A percentile compares a stretch with the other conserved stretches of the same genome.
Conservation (phyloP, 2,329 filamentous ascomycete species). For the Sporothrix sp. region DNA sequence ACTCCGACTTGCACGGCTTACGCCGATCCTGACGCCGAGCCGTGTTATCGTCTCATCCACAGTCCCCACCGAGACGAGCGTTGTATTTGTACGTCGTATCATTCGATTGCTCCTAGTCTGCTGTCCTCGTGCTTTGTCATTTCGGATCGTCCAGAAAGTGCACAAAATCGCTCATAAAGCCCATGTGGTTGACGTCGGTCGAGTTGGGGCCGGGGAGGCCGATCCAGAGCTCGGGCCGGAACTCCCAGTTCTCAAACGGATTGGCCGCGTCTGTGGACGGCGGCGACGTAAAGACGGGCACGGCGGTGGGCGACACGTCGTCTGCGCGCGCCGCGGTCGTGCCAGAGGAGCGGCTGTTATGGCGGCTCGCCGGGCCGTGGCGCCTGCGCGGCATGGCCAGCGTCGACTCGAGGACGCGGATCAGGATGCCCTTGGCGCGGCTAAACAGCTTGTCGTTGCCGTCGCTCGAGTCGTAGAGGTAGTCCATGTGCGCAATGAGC, state of each 20-base stretch:
- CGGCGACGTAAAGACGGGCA: background rate
- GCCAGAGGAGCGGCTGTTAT: no score
- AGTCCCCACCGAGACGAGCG: background rate
- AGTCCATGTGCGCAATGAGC: slow-evolving; percentile 10
- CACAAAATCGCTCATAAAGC: slow-evolving; percentile 4
- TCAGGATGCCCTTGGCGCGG: slow-evolving; percentile 7
- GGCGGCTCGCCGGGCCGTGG: no score
- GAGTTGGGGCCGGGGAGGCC: background rate
- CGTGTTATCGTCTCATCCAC: background rate
- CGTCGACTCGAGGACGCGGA: slow-evolving; percentile 1
- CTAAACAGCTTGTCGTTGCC: slow-evolving; percentile 12
- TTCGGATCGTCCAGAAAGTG: background rate
- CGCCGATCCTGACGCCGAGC: background rate
- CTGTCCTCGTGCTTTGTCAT: no score
- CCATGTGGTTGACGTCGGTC: slow-evolving; percentile 1
- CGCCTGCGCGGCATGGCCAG: background rate
- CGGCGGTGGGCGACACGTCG: background rate
- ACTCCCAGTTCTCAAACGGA: slow-evolving; percentile 1
- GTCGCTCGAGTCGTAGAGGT: slow-evolving; percentile 10
- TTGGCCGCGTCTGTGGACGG: background rate
- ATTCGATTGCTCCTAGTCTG: no score
- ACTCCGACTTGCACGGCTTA: background rate
- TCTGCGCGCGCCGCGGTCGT: background rate
- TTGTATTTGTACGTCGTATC: background rate
- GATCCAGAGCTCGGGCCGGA: slow-evolving; percentile 19